Percentiles rank a stretch among this genome's conserved stretches.
Conservation (phyloP, 495 filamentous ascomycete species). For the Aspergillus ellipticus region DNA sequence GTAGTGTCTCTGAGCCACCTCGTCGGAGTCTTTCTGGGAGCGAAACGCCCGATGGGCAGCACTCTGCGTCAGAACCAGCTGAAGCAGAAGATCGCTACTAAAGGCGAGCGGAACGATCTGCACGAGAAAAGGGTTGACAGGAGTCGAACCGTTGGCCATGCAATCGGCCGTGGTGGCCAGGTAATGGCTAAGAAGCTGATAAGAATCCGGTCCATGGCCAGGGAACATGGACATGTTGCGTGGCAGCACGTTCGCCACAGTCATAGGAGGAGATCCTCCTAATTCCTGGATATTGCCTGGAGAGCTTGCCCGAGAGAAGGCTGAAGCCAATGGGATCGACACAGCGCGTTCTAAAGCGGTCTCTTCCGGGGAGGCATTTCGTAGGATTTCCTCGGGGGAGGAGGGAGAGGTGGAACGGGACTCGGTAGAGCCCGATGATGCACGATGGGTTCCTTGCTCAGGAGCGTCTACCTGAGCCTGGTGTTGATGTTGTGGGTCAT, state of each 20-base stretch:
- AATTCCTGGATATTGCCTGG: background rate
- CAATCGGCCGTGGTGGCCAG: slow-evolving; percentile 34
- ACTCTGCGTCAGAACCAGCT: slow-evolving; percentile 37
- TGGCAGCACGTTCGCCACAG: slow-evolving; percentile 24
- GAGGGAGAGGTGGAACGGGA: background rate
- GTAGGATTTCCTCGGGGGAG: background rate
- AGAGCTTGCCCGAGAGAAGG: background rate
- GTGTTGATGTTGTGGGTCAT: background rate
- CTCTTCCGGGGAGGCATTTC: background rate
- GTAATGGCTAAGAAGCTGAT: slow-evolving; percentile 35
- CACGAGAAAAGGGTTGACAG: slow-evolving; percentile 35
- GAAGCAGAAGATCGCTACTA: slow-evolving; percentile 33
- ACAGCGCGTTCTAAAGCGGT: background rate
- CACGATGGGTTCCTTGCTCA: background rate
- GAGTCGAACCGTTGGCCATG: slow-evolving; percentile 38
- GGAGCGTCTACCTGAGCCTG: background rate
- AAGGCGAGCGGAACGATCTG: slow-evolving; percentile 38
- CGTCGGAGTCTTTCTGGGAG: slow-evolving; percentile 30
- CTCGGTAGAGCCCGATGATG: slow-evolving; percentile 1
- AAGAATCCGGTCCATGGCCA: slow-evolving; percentile 30
- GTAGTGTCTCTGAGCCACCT: slow-evolving; percentile 33
- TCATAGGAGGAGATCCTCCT: background rate
- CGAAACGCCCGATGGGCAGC: slow-evolving; percentile 38
- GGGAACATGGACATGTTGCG: slow-evolving; percentile 33
- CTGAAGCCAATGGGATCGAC: background rate